phyloP scores from a whole-genome alignment of 2,329 filamentous ascomycete species.

The Cladosporium austrohemisphaericum region DNA sequence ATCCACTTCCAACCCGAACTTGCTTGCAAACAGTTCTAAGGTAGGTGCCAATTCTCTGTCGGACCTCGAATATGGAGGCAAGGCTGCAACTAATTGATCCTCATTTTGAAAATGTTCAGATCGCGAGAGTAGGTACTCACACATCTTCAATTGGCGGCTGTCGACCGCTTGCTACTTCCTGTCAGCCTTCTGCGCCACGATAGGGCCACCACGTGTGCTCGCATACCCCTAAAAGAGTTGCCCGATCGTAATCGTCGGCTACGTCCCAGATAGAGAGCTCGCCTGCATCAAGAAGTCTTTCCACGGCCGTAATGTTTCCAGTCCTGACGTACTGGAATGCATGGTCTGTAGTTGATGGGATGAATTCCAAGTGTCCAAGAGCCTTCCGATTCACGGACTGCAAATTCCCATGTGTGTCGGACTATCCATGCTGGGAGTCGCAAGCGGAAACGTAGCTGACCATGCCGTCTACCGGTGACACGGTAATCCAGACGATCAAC shows the following conservation, averaged over 20 bases:
- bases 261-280: neutral
- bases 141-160: neutral
- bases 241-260: too few species aligned
- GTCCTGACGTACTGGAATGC: neutral
- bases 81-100: too few species aligned
- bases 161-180: neutral
- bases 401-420: neutral
- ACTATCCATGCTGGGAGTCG: neutral
- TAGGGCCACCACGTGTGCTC: neutral
- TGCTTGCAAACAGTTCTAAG: too few species aligned
- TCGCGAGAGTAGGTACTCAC: too few species aligned
- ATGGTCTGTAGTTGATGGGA: neutral
- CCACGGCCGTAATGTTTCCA: neutral
- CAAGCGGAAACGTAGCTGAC: neutral
- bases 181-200: neutral
- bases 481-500: too few species aligned
- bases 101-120: too few species aligned
- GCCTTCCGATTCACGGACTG: neutral
- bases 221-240: neutral
- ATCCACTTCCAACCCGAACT: too few species aligned
- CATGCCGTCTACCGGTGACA: neutral
- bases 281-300: neutral
- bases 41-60: too few species aligned
- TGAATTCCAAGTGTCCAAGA: neutral
- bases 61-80: too few species aligned